Percentiles rank a stretch among this genome's conserved stretches.
Conservation (phyloP, 2,329 filamentous ascomycete species). For the Corinectria fuckeliana region DNA sequence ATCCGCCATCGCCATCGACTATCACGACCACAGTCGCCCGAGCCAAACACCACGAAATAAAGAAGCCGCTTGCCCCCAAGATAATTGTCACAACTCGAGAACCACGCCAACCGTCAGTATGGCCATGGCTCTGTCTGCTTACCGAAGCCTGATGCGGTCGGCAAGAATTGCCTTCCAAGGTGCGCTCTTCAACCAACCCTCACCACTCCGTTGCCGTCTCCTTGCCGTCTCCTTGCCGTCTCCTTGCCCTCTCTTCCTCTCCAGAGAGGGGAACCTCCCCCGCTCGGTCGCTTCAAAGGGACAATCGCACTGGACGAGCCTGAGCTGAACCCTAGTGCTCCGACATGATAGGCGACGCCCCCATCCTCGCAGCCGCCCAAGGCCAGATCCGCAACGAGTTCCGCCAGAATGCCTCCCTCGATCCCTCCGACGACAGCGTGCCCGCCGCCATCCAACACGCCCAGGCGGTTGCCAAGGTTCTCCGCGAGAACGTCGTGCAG, state of each 20-base stretch:
- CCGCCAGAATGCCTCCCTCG: conserved; percentile 67
- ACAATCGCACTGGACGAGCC: not conserved
- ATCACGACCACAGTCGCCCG: not conserved
- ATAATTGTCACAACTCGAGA: not conserved
- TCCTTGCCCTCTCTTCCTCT: not conserved
- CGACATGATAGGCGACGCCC: conserved; percentile 67
- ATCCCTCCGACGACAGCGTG: conserved; percentile 63
- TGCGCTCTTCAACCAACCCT: conserved; percentile 43
- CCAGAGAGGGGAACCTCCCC: too few species aligned
- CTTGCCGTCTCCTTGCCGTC: not conserved
- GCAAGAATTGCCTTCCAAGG: conserved; percentile 84
- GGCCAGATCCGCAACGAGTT: conserved; percentile 77
- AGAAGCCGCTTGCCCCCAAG: not conserved
- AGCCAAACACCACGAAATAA: not conserved
- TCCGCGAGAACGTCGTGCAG: conserved; percentile 88
- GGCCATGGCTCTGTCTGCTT: conserved; percentile 74
- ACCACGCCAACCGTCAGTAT: conserved; percentile 15
- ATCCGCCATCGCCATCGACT: not conserved
- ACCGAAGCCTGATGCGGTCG: conserved; percentile 81
- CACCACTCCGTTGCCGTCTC: not conserved
- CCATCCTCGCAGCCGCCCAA: conserved; percentile 73
- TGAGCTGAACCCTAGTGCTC: not conserved
- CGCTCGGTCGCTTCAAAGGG: not conserved
- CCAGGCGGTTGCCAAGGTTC: conserved; percentile 78
- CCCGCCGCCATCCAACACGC: conserved; percentile 76